A percentile compares a stretch with the other conserved stretches of the same genome.
Evolutionary conservation across 208 protist genomes (phyloP).

Genomic region (Strigomonas culicis): DNA sequence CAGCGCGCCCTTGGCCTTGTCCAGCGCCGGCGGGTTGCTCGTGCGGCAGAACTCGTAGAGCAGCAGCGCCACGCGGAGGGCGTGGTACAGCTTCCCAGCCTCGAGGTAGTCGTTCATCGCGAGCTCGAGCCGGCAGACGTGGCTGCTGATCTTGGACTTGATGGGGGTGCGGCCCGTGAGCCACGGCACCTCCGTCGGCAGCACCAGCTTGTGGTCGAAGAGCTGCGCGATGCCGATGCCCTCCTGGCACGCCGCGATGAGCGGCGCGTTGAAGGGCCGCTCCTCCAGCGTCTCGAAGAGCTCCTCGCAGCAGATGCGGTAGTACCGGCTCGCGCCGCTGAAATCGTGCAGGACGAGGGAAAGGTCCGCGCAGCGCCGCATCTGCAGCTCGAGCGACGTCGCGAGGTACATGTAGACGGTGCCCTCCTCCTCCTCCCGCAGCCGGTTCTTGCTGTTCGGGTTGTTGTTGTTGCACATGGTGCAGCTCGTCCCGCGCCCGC

Average conservation of each 20-base stretch:
- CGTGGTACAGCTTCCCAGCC: slow-evolving; percentile 33
- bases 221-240: slow-evolving; percentile 58
- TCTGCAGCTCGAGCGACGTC: slow-evolving; percentile 77
- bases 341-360: slow-evolving; percentile 63
- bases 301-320: slow-evolving; percentile 75
- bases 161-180: slow-evolving; percentile 27
- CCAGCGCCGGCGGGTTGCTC: slow-evolving; percentile 46
- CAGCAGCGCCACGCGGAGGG: slow-evolving; percentile 52
- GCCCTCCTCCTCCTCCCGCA: neutral
- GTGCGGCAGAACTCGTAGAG: slow-evolving; percentile 70
- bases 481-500: neutral
- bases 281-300: slow-evolving; percentile 47
- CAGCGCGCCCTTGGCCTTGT: slow-evolving; percentile 35
- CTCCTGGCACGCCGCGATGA: slow-evolving; percentile 78
- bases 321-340: slow-evolving; percentile 51
- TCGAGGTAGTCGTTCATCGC: slow-evolving; percentile 63
- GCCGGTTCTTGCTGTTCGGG: neutral
- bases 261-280: slow-evolving; percentile 56
- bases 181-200: slow-evolving; percentile 57
- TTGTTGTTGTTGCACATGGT: slow-evolving; percentile 11
- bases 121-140: slow-evolving; percentile 61
- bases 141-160: slow-evolving; percentile 20
- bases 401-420: slow-evolving; percentile 40
- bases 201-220: slow-evolving; percentile 34
- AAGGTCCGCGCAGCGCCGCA: slow-evolving; percentile 73